Evolutionary conservation across 768 basidiomycete species (phyloP).

Genomic region (Lactarius quietus): DNA sequence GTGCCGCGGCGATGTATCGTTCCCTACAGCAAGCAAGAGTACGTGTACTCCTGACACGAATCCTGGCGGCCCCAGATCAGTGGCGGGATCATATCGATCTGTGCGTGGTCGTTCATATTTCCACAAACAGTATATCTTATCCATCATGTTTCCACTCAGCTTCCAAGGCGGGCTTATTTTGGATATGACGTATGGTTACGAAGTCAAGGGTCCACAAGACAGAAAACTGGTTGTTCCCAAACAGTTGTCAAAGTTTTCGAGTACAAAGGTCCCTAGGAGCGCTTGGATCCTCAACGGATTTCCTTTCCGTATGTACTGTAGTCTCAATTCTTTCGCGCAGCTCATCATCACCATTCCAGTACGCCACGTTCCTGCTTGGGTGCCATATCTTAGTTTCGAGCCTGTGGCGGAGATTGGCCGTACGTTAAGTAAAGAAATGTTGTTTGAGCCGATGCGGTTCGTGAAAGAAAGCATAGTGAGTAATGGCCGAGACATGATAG

Average conservation of each 20-base stretch:
- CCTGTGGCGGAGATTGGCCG: neutral
- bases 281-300: neutral
- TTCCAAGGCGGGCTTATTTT: no score
- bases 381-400: conserved; percentile 5
- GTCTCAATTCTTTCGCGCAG: neutral
- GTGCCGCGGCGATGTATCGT: no score
- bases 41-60: conserved; percentile 1
- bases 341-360: neutral
- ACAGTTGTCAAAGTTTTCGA: neutral
- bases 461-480: conserved; percentile 2
- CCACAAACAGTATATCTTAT: no score
- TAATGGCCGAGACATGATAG: neutral
- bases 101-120: no score
- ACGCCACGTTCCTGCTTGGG: conserved; percentile 1
- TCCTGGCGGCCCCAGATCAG: neutral
- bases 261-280: neutral
- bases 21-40: neutral
- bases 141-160: no score
- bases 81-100: neutral
- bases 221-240: neutral
- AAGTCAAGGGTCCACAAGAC: no score
- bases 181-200: no score
- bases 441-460: neutral
- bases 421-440: neutral
- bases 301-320: neutral